Conservation (phyloP, 2,329 filamentous ascomycete genomes). For the Tolypocladium capitatum region DNA sequence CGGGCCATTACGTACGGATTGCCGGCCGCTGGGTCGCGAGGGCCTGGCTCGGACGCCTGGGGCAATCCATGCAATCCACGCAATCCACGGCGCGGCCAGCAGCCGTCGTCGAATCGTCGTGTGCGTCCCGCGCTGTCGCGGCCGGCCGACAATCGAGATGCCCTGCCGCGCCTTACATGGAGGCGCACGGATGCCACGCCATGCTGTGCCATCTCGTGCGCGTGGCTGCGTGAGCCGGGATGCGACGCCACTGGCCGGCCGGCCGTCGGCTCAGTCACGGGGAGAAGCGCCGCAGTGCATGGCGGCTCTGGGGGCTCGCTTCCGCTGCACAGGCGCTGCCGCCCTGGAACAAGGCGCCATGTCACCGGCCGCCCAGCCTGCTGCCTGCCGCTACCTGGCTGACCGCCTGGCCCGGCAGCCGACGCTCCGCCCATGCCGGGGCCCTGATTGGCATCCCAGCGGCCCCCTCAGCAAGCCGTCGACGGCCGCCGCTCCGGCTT, state of each 20-base stretch:
- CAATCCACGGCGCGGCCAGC: neutral
- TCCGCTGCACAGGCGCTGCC: neutral
- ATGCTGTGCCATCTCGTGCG: neutral
- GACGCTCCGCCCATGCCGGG: neutral
- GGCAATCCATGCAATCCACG: too few species aligned
- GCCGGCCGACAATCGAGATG: neutral
- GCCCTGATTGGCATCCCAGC: neutral
- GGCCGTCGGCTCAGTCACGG: neutral
- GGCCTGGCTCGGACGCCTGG: too few species aligned
- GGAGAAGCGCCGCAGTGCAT: too few species aligned
- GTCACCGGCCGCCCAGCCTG: neutral
- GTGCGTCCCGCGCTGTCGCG: neutral
- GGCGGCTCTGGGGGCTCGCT: neutral
- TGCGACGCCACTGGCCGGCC: neutral
- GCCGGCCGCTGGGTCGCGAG: too few species aligned
- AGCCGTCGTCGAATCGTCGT: neutral
- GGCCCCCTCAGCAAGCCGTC: neutral
- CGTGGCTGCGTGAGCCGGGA: neutral
- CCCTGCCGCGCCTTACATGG: neutral
- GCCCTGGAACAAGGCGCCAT: neutral
- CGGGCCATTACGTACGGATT: conserved; percentile 5
- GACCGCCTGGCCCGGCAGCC: too few species aligned
- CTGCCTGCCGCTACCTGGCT: neutral
- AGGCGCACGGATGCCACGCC: neutral
- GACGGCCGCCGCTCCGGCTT: too few species aligned